Evolutionary conservation across 2,329 filamentous ascomycete genomes (phyloP), one percentile per base, ranked within the genome.

Genomic region (Biscogniauxia marginata): DNA sequence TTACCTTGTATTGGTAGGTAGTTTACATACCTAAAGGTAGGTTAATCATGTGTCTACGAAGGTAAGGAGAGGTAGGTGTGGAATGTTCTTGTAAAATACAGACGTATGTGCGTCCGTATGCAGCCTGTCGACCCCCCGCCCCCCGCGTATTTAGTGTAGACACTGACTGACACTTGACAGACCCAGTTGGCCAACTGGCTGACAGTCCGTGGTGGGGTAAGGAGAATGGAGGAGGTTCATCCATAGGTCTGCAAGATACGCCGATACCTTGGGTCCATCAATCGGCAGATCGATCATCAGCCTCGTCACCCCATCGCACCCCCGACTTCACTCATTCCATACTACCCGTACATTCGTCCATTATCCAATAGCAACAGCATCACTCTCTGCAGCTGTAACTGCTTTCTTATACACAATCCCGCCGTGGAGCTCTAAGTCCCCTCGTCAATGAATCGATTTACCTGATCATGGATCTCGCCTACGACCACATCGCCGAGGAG

Each of bases 401-500:
- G 5, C 30, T 39, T 39, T 39, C n/a, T 39, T 39, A 16, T 39
- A 39, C 30, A 39, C 30, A 3, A 39, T 39, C 13, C 9, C 30
- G 9, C 30, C 11, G 13, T 16, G 13, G 4, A 39, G 13, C 13
- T 39, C n/a, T 9, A 16, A 39, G 30, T 9, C 9, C 30, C n/a
- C 11, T 3, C 13, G 30, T 39, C 30, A 6, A 39, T 39, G 30
- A 39, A 39, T n/a, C 30, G 30, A n/a, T 39, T 50, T 24, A 45
- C 46, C 46, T 59, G 54, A 22, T 46, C 63, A 98, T 99, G 95
- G 95, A 99, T 84, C 82, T 96, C 70, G 93, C 93, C 46, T 99
- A 98, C 82, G 95, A 99, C 71, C 92, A 96, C 74, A 96, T 98
- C 68, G 87, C 91, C 71, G 91, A 96, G 77, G 88, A 95, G 72